Percentiles rank a stretch among this genome's conserved stretches.
Conservation (phyloP, 495 filamentous ascomycete species). For the Chlorociboria aeruginascens region DNA sequence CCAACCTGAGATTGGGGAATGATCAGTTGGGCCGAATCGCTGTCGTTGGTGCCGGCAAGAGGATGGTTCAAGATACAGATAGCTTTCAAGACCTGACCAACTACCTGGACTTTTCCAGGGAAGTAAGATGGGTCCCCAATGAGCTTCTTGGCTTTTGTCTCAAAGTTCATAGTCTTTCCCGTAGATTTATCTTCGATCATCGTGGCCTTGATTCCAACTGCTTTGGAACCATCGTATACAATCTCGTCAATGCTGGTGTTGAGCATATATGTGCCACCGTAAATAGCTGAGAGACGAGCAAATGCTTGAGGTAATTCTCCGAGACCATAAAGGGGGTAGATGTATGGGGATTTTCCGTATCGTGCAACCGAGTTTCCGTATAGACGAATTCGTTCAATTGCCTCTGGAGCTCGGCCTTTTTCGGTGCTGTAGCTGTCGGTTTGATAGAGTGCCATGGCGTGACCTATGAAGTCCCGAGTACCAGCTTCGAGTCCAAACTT, state of each 20-base stretch:
- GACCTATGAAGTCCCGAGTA: constrained; percentile 92
- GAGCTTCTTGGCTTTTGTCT: constrained; percentile 92
- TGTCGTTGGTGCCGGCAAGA: constrained; percentile 70
- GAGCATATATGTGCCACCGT: constrained; percentile 98
- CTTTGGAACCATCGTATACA: constrained; percentile 67
- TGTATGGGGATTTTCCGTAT: constrained; percentile 98
- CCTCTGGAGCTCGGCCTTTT: constrained; percentile 65
- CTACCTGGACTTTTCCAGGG: constrained; percentile 72
- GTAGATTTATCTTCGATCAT: constrained; percentile 75
- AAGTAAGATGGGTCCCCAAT: constrained; percentile 96
- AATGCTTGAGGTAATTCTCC: constrained; percentile 98
- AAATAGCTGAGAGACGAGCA: constrained; percentile 92
- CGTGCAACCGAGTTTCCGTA: constrained; percentile 97
- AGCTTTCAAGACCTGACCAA: constrained; percentile 83
- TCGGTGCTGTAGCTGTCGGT: constrained; percentile 75
- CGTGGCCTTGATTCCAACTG: constrained; percentile 88
- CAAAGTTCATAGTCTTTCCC: constrained; percentile 73
- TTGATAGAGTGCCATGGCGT: constrained; percentile 93
- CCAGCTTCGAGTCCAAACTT: constrained; percentile 88
- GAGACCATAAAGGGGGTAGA: constrained; percentile 95
- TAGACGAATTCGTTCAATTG: constrained; percentile 82
- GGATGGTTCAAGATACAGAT: constrained; percentile 97
- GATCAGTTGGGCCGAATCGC: constrained; percentile 89
- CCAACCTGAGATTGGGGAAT: constrained; percentile 96
- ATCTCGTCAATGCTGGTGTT: constrained; percentile 91